Percentiles rank a stretch among this genome's conserved stretches.
Evolutionary conservation across 1,139 yeast species (phyloP).

Genomic region (Pichia inconspicua): DNA sequence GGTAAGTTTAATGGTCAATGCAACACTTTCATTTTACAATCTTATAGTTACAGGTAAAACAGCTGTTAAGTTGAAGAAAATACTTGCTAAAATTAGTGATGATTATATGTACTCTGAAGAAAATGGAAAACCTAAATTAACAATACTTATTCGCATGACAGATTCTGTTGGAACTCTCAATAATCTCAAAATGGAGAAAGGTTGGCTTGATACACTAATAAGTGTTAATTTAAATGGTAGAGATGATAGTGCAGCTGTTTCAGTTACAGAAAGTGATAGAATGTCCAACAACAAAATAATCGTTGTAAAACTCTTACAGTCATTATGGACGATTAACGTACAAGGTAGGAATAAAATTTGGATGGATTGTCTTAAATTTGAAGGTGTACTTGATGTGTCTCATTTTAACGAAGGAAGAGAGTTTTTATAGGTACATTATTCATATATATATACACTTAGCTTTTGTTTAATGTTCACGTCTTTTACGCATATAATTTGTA

Average conservation of each 20-base stretch:
- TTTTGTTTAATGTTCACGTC: conserved; percentile 56
- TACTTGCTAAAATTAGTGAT: conserved; percentile 22
- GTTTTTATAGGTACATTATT: conserved; percentile 13
- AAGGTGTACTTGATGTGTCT: conserved; percentile 23
- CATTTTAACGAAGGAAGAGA: conserved; percentile 18
- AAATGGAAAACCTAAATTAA: conserved; percentile 16
- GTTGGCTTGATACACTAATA: conserved; percentile 23
- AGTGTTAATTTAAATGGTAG: not conserved
- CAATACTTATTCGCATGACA: conserved; percentile 15
- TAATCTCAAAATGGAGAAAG: conserved; percentile 21
- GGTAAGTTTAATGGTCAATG: conserved; percentile 24
- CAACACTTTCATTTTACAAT: conserved; percentile 24
- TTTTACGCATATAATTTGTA: conserved; percentile 61
- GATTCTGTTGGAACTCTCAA: conserved; percentile 21
- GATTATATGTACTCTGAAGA: conserved; percentile 22
- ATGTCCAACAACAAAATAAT: conserved; percentile 18
- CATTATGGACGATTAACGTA: conserved; percentile 26
- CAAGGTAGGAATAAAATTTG: conserved; percentile 19
- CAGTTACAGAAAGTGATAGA: not conserved
- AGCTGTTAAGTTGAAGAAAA: conserved; percentile 25
- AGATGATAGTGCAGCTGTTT: not conserved
- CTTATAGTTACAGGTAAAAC: conserved; percentile 26
- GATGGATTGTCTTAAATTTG: conserved; percentile 22
- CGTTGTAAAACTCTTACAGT: conserved; percentile 23
- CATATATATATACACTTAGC: not conserved